Base-by-base conservation (phyloP, 768 basidiomycete genomes). In the Pholiota molesta region DNA sequence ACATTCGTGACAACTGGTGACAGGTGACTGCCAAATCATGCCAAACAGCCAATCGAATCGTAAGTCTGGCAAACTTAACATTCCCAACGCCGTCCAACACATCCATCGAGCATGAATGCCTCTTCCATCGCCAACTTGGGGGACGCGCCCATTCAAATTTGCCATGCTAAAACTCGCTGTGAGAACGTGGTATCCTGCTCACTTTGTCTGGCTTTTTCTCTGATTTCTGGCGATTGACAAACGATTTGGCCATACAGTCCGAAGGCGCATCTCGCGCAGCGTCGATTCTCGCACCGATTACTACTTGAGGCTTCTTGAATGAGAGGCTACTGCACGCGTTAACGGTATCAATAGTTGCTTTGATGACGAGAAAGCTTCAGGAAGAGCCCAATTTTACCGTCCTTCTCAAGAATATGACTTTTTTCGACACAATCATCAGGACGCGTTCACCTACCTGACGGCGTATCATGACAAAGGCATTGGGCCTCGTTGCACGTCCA, bases 231-330 rank as follows among this genome's bases (percentile, higher is more conserved):
- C 31, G 57, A 52, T 56, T 61, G 47, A 17, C 26, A 33, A 21
- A 49, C 2, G 4, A 49, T 21, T 28, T 35, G 47, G 31, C 21
- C 8, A 23, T 45, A 61, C 69, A 95, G 94, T 88, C 92, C 58
- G 86, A 92, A 26, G 2, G 2, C 56, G 91, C 89, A 59, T 86
- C 91, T 57, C 93, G 94, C 47, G 86, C 86, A 47, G 87, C 92
- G 64, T 90, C 97, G 57, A 84, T 61, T 88, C 88, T 33, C 90
- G 98, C 72, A 94, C 97, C 65, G 88, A 94, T 68, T 98, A 97
- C 79, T 99, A 99, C 83, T 95, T 92, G 62, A 96, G 94, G 77
- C 86, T 99, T 54, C 97, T 95, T 66, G 98, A 98, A 75, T 96
- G 96, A 51, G 80, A 86, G 42, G 85, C 87, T 37, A 81, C 92